A percentile compares a stretch with the other conserved stretches of the same genome.
Evolutionary conservation across 2,329 filamentous ascomycete species (phyloP).

Genomic region (Aspergillus oerlinghausenensis): DNA sequence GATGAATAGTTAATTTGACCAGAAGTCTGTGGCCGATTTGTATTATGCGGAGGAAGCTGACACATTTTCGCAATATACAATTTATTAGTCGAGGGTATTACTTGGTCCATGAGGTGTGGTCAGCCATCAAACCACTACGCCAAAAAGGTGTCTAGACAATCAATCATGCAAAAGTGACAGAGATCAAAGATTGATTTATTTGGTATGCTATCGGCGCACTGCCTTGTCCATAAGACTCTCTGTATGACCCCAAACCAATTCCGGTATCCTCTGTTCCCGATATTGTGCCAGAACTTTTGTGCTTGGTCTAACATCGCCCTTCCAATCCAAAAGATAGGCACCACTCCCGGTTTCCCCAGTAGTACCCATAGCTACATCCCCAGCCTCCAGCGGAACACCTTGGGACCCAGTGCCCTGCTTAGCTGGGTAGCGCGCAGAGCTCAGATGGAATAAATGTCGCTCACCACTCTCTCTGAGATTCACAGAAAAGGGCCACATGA

Average conservation of each 20-base stretch:
- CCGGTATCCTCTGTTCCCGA: constrained; percentile 3
- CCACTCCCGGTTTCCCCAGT: constrained; percentile 6
- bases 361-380: neutral
- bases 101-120: no score
- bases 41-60: no score
- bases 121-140: no score
- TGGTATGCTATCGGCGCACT: neutral
- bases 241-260: constrained; percentile 11
- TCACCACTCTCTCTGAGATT: constrained; percentile 8
- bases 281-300: constrained; percentile 5
- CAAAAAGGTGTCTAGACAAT: no score
- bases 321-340: constrained; percentile 12
- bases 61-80: no score
- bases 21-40: no score
- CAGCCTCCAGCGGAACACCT: neutral
- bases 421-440: constrained; percentile 6
- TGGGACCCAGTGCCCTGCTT: neutral
- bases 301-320: constrained; percentile 6
- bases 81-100: no score
- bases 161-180: no score
- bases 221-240: constrained; percentile 2
- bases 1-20: no score
- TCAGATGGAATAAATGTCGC: constrained; percentile 12
- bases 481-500: constrained; percentile 9
- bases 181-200: neutral